These are phyloP conservation scores for Jamesozyma spencerorum DNA, from an alignment of 805 yeast genomes.

Conservation along the genomic window DNA sequence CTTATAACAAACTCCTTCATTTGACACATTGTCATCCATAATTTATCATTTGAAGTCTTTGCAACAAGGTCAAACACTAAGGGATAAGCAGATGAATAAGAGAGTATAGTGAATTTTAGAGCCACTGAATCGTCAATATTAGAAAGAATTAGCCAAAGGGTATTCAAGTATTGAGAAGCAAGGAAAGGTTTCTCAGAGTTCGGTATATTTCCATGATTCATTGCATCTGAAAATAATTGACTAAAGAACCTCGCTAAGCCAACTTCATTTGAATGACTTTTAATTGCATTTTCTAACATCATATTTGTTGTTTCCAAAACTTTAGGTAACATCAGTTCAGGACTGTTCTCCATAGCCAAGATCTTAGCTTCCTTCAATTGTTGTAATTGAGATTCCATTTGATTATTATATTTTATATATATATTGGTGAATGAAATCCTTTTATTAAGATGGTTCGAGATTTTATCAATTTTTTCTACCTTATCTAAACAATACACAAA, in stretches of 20 bases:
- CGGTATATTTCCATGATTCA: constrained; percentile 17
- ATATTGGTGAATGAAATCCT: too few relatives aligned
- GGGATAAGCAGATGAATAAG: constrained; percentile 39
- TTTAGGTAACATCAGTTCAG: constrained; percentile 24
- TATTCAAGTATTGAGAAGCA: constrained; percentile 21
- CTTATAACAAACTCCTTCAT: constrained; percentile 53
- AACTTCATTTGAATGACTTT: constrained; percentile 4
- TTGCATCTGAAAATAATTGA: constrained; percentile 18
- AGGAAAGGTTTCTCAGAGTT: constrained; percentile 26
- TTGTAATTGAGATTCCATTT: constrained; percentile 8
- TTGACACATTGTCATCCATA: constrained; percentile 48
- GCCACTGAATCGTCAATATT: constrained; percentile 23
- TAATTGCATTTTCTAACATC: constrained; percentile 8
- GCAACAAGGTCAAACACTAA: constrained; percentile 38
- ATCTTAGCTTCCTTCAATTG: constrained; percentile 25
- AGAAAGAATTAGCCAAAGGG: constrained; percentile 18
- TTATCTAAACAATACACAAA: too few relatives aligned
- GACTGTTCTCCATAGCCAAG: constrained; percentile 26
- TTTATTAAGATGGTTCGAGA: too few relatives aligned
- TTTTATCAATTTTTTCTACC: too few relatives aligned
- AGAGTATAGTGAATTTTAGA: constrained; percentile 33
- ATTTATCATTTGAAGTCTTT: constrained; percentile 30
- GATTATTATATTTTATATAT: too few relatives aligned
- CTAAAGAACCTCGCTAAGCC: constrained; percentile 19
- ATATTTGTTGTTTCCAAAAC: constrained; percentile 27